Base-by-base conservation (phyloP, 2,329 filamentous ascomycete genomes). In the Neurospora crassa region DNA sequence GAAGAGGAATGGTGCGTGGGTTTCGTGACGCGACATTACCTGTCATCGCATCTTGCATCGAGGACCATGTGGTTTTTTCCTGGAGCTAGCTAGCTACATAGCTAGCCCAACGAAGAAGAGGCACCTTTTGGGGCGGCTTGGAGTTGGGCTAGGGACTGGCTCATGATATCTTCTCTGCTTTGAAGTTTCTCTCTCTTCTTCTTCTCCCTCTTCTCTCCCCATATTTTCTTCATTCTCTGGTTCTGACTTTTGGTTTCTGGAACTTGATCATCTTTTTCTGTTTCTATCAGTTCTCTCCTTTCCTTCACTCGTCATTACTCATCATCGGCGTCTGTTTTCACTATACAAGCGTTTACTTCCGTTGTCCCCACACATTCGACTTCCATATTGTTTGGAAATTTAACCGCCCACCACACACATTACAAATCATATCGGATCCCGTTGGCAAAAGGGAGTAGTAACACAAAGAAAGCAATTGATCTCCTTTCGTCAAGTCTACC, bases 261-360 rank as follows among this genome's bases (percentile, higher is more conserved):
- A 12, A 72, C 43, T 75, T 77, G 20, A 72, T 71, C 74, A 81
- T 71, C 71, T 69, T 71, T 71, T 75, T 75, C 1, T 29, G 0
- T 29, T 73, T 75, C 24, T 76, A 42, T 42, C 40, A 42, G 40
- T 42, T 42, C 14, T 16, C 5, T 42, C 14, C 78, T 73, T 77
- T 73, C 70, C 75, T 75, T 34, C 75, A 79, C 78, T 80, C 80
- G 74, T 80, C 80, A 74, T 81, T 79, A 78, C 74, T 73, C 68
- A 40, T 47, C 67, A n/a, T 37, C 45, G 29, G 42, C n/a, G n/a
- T 70, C 2, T 71, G 40, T 18, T 29, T 11, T 12, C 29, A 8
- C 20, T 5, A 16, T 34, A n/a, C 16, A 34, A 29, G 53, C 29
- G 42, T 47, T 80, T 70, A 42, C 75, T 16, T 53, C 20, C n/a